Evolutionary conservation across 768 basidiomycete species (phyloP).

Genomic region (Leccinum obscurum): DNA sequence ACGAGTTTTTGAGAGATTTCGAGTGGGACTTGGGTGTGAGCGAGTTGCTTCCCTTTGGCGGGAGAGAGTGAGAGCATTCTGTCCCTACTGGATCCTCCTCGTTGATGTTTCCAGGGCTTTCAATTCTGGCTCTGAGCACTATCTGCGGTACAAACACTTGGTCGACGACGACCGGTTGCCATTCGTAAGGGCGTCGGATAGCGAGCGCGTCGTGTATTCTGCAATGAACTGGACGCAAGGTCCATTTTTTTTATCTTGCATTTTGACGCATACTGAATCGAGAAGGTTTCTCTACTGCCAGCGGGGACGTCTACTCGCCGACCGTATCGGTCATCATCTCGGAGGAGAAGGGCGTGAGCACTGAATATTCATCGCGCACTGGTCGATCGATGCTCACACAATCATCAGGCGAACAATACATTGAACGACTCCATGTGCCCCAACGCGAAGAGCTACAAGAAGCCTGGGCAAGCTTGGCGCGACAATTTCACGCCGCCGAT

Average conservation of each 20-base stretch:
- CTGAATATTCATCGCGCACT: neutral
- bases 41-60: conserved; percentile 69
- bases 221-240: conserved; percentile 73
- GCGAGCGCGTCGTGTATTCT: conserved; percentile 60
- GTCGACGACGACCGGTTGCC: conserved; percentile 47
- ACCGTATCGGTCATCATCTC: conserved; percentile 53
- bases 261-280: neutral
- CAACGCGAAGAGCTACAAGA: conserved; percentile 45
- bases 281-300: conserved; percentile 63
- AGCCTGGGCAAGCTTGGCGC: conserved; percentile 54
- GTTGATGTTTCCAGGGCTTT: conserved; percentile 38
- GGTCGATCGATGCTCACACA: neutral
- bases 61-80: conserved; percentile 49
- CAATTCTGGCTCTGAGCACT: conserved; percentile 53
- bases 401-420: conserved; percentile 57
- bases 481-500: conserved; percentile 55
- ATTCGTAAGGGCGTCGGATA: conserved; percentile 52
- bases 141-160: conserved; percentile 53
- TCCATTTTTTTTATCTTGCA: conserved; percentile 16
- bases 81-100: neutral
- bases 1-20: conserved; percentile 61
- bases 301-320: conserved; percentile 45
- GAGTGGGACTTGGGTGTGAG: conserved; percentile 56
- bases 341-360: conserved; percentile 45
- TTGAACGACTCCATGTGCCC: conserved; percentile 68